phyloP scores from a whole-genome alignment of 169 alveolate species.

The Plasmodium inui region DNA sequence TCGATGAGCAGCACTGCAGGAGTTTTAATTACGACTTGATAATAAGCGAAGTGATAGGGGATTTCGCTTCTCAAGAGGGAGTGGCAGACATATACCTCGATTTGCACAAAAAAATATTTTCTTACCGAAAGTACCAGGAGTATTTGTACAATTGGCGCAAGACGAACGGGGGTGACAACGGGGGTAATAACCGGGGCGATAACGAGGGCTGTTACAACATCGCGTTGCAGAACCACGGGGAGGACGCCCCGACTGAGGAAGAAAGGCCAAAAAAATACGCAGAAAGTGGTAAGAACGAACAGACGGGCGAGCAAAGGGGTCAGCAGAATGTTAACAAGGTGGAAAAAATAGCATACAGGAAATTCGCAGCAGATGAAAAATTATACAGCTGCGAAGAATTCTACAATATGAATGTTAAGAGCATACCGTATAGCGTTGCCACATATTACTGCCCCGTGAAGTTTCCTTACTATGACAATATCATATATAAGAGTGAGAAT shows the following conservation, averaged over 20 bases:
- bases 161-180: background rate
- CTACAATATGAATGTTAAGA: conserved; percentile 78
- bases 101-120: conserved; percentile 82
- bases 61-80: conserved; percentile 90
- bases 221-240: background rate
- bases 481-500: conserved; percentile 80
- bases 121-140: conserved; percentile 71
- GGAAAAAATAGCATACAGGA: conserved; percentile 26
- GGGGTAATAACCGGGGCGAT: background rate
- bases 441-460: conserved; percentile 86
- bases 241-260: background rate
- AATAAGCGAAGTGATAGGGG: conserved; percentile 89
- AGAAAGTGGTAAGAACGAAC: background rate
- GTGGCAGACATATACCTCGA: conserved; percentile 89
- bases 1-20: conserved; percentile 33
- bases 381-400: conserved; percentile 78
- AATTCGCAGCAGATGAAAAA: conserved; percentile 34
- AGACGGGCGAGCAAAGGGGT: background rate
- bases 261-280: background rate
- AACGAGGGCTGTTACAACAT: background rate
- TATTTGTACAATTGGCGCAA: conserved; percentile 22
- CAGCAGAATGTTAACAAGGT: background rate
- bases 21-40: conserved; percentile 85
- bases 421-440: conserved; percentile 86
- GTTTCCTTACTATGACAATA: conserved; percentile 85